Conservation (phyloP, 225 moss, liverwort and hornwort species). For the Sphagnum tenellum region DNA sequence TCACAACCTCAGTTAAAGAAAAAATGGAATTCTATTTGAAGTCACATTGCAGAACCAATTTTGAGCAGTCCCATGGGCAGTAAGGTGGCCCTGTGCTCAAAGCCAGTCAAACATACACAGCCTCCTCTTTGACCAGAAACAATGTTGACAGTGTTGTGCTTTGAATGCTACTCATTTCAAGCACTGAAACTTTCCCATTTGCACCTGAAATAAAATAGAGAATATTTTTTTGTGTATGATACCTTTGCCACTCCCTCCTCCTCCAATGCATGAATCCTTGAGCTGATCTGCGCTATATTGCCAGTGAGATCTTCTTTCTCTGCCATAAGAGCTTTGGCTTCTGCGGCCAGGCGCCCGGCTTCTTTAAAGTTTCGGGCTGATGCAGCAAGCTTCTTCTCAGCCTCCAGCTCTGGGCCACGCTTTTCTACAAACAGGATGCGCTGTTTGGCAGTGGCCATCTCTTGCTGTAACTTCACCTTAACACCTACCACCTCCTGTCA, state of each 20-base stretch:
- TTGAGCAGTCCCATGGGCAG: too few species aligned
- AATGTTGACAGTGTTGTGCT: too few species aligned
- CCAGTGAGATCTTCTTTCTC: constrained; percentile 24
- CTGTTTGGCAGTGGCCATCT: constrained; percentile 22
- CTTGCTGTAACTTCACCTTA: constrained; percentile 40
- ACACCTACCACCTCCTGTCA: constrained; percentile 26
- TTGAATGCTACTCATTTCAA: too few species aligned
- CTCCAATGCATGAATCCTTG: constrained; percentile 25
- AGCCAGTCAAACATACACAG: too few species aligned
- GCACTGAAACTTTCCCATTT: too few species aligned
- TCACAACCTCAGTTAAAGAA: too few species aligned
- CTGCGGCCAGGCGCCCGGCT: constrained; percentile 39
- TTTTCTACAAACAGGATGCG: constrained; percentile 33
- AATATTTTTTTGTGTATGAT: too few species aligned
- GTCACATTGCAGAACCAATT: too few species aligned
- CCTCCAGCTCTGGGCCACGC: constrained; percentile 32
- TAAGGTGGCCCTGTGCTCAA: too few species aligned
- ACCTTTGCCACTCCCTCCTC: constrained; percentile 15
- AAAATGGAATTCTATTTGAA: too few species aligned
- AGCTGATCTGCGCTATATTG: constrained; percentile 18
- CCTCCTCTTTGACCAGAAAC: too few species aligned
- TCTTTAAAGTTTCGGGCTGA: constrained; percentile 42
- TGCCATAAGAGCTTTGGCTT: constrained; percentile 23
- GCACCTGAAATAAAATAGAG: too few species aligned
- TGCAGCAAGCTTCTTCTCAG: constrained; percentile 43